Evolutionary conservation across 768 basidiomycete genomes (phyloP).

Genomic region (Symmetrospora coprosmae): DNA sequence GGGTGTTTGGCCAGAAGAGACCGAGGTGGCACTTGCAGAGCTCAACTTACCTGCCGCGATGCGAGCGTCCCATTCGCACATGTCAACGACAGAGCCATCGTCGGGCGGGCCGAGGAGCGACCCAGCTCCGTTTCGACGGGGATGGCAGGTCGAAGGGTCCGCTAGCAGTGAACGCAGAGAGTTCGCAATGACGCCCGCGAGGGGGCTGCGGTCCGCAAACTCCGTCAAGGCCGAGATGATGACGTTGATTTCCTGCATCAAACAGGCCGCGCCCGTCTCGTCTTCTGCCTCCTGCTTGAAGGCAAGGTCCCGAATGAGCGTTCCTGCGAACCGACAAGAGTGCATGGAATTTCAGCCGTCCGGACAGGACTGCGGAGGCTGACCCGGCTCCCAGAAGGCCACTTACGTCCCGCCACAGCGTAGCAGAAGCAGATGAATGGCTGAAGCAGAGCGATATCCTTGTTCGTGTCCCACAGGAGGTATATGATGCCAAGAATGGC

Average conservation of each 20-base stretch:
- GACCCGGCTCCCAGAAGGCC: neutral
- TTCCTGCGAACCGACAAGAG: too few relatives aligned
- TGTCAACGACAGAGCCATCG: too few relatives aligned
- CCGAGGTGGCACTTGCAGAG: too few relatives aligned
- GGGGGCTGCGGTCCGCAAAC: neutral
- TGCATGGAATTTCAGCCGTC: too few relatives aligned
- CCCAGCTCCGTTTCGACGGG: constrained; percentile 1
- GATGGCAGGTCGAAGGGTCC: constrained; percentile 5
- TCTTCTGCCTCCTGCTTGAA: constrained; percentile 19
- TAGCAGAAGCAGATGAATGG: constrained; percentile 22
- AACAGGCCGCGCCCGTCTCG: constrained; percentile 5
- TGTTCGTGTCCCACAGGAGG: neutral
- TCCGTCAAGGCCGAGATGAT: constrained; percentile 6
- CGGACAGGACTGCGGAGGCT: too few relatives aligned
- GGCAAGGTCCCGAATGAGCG: constrained; percentile 27
- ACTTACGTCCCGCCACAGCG: constrained; percentile 26
- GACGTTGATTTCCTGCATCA: constrained; percentile 18
- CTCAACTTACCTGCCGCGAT: too few relatives aligned
- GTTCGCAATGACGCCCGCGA: constrained; percentile 9
- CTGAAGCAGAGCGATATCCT: constrained; percentile 23
- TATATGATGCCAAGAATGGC: constrained; percentile 25
- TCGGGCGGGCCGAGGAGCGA: neutral
- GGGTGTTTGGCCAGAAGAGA: too few relatives aligned
- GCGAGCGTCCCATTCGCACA: too few relatives aligned
- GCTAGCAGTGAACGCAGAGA: neutral